Conservation (phyloP, 2,329 filamentous ascomycete genomes). For the Diaporthe citriasiana region DNA sequence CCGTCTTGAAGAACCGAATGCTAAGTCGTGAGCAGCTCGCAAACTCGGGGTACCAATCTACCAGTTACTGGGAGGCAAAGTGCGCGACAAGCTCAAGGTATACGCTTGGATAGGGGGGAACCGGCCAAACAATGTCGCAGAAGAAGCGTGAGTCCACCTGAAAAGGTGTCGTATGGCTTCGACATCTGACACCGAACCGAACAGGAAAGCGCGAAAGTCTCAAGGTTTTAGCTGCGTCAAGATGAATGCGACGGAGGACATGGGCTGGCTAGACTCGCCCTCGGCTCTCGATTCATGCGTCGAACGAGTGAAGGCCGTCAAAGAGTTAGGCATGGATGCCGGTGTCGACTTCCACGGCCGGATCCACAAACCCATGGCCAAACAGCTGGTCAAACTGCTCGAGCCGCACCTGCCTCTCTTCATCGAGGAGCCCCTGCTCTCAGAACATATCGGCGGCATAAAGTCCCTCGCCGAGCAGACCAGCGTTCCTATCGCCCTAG, state of each 20-base stretch:
- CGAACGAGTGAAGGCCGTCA: constrained; percentile 74
- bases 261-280: constrained; percentile 77
- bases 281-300: constrained; percentile 68
- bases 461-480: constrained; percentile 69
- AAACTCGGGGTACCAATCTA: constrained; percentile 70
- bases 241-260: constrained; percentile 78
- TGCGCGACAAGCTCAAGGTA: constrained; percentile 73
- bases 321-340: constrained; percentile 73
- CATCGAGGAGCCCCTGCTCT: constrained; percentile 75
- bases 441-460: constrained; percentile 72
- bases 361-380: constrained; percentile 78
- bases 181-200: neutral
- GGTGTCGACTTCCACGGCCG: constrained; percentile 80
- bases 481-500: constrained; percentile 72
- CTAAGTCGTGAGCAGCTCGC: constrained; percentile 37
- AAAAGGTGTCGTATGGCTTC: neutral
- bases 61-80: constrained; percentile 75
- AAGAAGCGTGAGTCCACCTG: constrained; percentile 59
- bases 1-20: neutral
- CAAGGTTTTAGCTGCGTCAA: constrained; percentile 73
- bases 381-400: constrained; percentile 73
- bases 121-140: constrained; percentile 71
- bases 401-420: constrained; percentile 74
- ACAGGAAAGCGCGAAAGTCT: constrained; percentile 62
- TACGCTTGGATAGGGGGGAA: constrained; percentile 81